Conservation (phyloP, 176 grass and related monocot genomes). For the Puccinellia tenuiflora region DNA sequence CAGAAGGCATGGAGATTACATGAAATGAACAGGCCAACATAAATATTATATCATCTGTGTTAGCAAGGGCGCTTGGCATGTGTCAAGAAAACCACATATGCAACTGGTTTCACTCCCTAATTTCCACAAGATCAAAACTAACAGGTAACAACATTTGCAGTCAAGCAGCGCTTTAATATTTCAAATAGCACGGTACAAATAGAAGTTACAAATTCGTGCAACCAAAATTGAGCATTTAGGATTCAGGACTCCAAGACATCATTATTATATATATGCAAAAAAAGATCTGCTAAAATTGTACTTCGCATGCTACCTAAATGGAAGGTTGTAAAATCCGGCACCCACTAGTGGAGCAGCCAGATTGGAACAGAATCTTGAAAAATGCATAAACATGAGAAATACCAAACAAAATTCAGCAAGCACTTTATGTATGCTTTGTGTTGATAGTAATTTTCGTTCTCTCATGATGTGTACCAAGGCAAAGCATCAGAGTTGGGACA, state of each 20-base stretch:
- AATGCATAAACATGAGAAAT: background rate
- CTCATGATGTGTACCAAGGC: background rate
- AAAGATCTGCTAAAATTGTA: background rate
- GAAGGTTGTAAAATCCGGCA: background rate
- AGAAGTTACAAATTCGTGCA: background rate
- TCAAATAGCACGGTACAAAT: background rate
- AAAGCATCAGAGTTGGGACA: background rate
- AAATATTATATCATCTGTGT: background rate
- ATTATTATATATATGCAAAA: background rate
- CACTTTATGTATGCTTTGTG: background rate
- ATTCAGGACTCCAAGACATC: background rate
- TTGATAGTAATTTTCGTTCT: background rate
- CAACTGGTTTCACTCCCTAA: background rate
- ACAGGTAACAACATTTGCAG: background rate
- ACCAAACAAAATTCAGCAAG: background rate
- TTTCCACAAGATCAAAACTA: background rate
- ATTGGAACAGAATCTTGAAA: background rate
- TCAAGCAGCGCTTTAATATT: background rate
- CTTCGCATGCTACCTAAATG: background rate
- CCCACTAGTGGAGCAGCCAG: background rate
- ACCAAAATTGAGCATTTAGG: background rate
- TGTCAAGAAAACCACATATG: background rate
- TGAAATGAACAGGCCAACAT: background rate
- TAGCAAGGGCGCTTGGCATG: background rate
- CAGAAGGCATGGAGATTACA: background rate